Percentiles rank a stretch among this genome's conserved stretches.
Evolutionary conservation across 345 rosid species (phyloP).

Genomic region (Citrus inodora): DNA sequence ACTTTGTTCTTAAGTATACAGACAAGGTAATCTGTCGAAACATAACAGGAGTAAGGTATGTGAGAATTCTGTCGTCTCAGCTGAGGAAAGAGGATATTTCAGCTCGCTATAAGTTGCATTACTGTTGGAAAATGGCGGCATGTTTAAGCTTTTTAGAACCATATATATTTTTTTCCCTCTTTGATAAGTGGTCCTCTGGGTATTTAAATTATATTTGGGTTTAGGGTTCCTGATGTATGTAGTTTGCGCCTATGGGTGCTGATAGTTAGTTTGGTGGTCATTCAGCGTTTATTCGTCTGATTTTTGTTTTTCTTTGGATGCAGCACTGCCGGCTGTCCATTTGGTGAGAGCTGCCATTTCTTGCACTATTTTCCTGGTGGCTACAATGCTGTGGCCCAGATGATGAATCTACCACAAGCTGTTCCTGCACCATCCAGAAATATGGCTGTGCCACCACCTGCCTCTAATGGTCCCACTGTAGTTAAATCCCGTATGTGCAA

Average conservation of each 20-base stretch:
- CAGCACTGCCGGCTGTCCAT: constrained; percentile 89
- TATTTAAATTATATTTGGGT: not conserved
- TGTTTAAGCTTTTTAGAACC: not conserved
- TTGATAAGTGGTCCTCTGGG: not conserved
- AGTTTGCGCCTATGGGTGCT: not conserved
- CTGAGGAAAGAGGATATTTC: not conserved
- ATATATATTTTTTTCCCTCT: not conserved
- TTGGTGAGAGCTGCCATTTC: constrained; percentile 91
- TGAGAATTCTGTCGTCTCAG: not conserved
- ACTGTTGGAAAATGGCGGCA: not conserved
- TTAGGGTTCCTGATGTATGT: not conserved
- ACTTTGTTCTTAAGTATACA: constrained; percentile 14
- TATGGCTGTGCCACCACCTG: constrained; percentile 27
- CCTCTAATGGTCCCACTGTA: constrained; percentile 36
- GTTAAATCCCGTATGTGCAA: constrained; percentile 62
- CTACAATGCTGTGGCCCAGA: constrained; percentile 71
- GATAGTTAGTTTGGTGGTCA: not conserved
- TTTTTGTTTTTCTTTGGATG: constrained; percentile 17
- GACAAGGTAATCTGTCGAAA: constrained; percentile 4
- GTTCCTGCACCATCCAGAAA: constrained; percentile 49
- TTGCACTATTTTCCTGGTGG: constrained; percentile 85
- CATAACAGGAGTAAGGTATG: constrained; percentile 10
- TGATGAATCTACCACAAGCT: constrained; percentile 57
- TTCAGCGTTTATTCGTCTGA: not conserved
- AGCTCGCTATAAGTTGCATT: not conserved